phyloP scores from a whole-genome alignment of 1,284 basidiomycete genomes.

The Irpex sp. region DNA sequence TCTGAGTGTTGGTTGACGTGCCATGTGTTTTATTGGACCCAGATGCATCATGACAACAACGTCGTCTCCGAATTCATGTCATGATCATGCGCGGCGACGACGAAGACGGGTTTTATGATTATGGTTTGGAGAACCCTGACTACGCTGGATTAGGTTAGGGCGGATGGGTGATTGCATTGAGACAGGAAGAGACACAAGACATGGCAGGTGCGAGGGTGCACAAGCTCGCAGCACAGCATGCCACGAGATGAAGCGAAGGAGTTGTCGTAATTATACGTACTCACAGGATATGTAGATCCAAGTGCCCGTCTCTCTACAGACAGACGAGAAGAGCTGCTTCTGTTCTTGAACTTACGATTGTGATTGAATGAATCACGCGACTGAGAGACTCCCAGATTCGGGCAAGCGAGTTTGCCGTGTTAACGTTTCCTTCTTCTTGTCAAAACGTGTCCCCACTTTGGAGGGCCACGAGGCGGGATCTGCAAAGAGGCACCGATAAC shows the following conservation, averaged over 20 bases:
- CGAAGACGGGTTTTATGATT: too few relatives aligned
- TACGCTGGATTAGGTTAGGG: not conserved
- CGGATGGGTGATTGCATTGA: not conserved
- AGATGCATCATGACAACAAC: not conserved
- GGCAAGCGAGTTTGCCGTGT: too few relatives aligned
- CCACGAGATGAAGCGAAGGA: not conserved
- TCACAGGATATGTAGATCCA: not conserved
- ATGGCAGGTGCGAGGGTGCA: not conserved
- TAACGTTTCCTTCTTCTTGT: too few relatives aligned
- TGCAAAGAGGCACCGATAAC: not conserved
- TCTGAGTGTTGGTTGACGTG: not conserved
- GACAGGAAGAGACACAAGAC: not conserved
- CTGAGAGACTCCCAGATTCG: too few relatives aligned
- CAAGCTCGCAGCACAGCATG: not conserved
- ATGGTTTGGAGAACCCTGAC: not conserved
- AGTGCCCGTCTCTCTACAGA: not conserved
- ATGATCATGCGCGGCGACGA: not conserved
- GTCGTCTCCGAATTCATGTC: not conserved
- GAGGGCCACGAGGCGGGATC: not conserved
- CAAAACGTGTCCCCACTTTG: not conserved
- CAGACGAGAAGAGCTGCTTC: too few relatives aligned
- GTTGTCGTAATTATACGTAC: too few relatives aligned
- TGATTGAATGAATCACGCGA: too few relatives aligned
- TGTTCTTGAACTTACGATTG: too few relatives aligned
- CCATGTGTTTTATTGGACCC: not conserved